Conservation (phyloP, 164 flowering plant genomes). For the Pachysandra terminalis region DNA sequence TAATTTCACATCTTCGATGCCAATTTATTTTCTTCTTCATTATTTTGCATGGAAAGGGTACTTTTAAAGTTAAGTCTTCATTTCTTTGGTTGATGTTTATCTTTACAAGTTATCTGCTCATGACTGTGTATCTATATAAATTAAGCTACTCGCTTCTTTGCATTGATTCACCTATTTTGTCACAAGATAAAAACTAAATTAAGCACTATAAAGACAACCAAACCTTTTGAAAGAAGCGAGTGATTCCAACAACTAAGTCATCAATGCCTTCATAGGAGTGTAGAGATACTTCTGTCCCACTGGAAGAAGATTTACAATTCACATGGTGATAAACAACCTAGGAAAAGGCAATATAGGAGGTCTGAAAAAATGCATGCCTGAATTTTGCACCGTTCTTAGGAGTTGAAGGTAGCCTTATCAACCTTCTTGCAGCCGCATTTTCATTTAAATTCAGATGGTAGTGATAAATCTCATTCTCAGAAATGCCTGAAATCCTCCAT, state of each 20-base stretch:
- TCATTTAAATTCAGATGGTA: constrained; percentile 49
- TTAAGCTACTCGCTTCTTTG: too few species aligned
- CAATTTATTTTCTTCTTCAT: too few species aligned
- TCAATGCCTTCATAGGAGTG: constrained; percentile 31
- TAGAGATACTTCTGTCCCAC: constrained; percentile 69
- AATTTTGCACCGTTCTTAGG: constrained; percentile 56
- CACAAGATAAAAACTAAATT: not conserved
- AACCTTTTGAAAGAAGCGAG: constrained; percentile 50
- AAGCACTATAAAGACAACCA: constrained; percentile 1
- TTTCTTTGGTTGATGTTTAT: too few species aligned
- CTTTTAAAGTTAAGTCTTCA: too few species aligned
- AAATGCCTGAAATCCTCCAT: constrained; percentile 39
- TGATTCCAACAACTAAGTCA: constrained; percentile 32
- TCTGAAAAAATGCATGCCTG: constrained; percentile 36
- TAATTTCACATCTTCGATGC: too few species aligned
- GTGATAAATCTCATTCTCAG: constrained; percentile 49
- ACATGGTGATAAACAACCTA: constrained; percentile 4
- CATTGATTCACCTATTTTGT: not conserved
- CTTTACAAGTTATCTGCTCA: too few species aligned
- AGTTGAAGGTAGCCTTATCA: constrained; percentile 46
- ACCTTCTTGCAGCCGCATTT: constrained; percentile 35
- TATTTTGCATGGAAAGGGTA: too few species aligned
- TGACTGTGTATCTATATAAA: too few species aligned
- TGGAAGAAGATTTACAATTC: constrained; percentile 18
- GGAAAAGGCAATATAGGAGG: not conserved